Evolutionary conservation across 345 rosid genomes (phyloP), one percentile per base, ranked within the genome.

Genomic region (Mangifera indica): DNA sequence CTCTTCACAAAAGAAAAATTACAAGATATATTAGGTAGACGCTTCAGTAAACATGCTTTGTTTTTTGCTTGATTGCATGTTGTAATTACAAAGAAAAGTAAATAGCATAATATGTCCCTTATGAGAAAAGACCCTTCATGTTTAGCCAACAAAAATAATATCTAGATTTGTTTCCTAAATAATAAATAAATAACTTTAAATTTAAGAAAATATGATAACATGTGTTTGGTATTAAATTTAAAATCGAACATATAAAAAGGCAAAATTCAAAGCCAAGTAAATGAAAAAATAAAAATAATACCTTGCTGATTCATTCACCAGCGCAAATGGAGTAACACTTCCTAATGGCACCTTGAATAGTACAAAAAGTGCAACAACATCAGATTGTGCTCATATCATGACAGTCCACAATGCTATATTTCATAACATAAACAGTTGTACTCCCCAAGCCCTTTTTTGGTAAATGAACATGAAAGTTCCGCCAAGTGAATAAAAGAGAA

Each of bases 321-420:
- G 53, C 17, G 94, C 92, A 79, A 91, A 91, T 45, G 97, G 98
- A 9, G 96, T 89, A 63, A 89, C 97, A 76, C 93, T 89, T 73
- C 97, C 98, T 72, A 91, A 73, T 0, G 98, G 84, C 9, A 91
- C 96, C 97, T 93, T 65, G 58, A 76, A 59, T 63, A 67, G 34
- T 14, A 42, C 5, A 77, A 21, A 48, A 63, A 21, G 65, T 54
- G 22, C 21, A 61, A 56, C 46, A 68, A 20, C 8, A 66, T 55
- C 56, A 77, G 54, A 51, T 1, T 37, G 64, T 65, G 44, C 53
- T 67, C 44, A 68, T 54, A 54, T 37, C 49, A 37, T 18, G 44
- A n/a, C n/a, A 20, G 40, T 20, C 48, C 51, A 53, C 37, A 20
- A 21, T 17, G 21, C 13, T 20, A 37, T 54, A 68, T 54, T 68